A percentile compares a stretch with the other conserved stretches of the same genome.
Conservation (phyloP, 306 rosid genomes). For the Prinsepia uniflora region DNA sequence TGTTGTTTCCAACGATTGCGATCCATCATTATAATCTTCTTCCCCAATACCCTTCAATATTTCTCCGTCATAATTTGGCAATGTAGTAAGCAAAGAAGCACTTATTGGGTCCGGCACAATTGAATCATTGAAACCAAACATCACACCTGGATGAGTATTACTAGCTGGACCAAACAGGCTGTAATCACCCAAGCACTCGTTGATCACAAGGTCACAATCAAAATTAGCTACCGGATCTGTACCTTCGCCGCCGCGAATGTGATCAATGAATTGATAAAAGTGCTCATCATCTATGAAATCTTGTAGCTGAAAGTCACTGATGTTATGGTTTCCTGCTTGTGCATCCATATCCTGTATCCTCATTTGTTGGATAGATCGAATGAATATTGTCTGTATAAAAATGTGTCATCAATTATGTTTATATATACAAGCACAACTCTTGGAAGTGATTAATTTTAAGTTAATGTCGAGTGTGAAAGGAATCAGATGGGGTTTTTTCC, state of each 20-base stretch:
- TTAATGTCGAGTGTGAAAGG: conserved; percentile 26
- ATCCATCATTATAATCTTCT: conserved; percentile 33
- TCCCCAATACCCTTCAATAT: conserved; percentile 20
- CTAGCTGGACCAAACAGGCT: conserved; percentile 25
- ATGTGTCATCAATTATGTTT: not conserved
- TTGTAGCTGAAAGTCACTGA: conserved; percentile 49
- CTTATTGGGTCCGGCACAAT: conserved; percentile 29
- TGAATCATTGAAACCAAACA: conserved; percentile 9
- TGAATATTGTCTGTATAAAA: too few species aligned
- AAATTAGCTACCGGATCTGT: conserved; percentile 38
- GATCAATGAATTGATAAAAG: conserved; percentile 64
- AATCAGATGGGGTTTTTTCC: conserved; percentile 1
- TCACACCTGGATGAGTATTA: not conserved
- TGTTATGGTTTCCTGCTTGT: conserved; percentile 26
- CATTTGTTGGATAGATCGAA: conserved; percentile 2
- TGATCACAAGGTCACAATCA: conserved; percentile 38
- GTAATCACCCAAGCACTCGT: conserved; percentile 40
- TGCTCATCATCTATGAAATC: conserved; percentile 54
- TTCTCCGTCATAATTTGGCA: conserved; percentile 42
- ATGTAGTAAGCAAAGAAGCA: conserved; percentile 35
- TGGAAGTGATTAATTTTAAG: not conserved
- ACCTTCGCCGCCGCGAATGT: conserved; percentile 64
- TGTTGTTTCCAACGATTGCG: conserved; percentile 43
- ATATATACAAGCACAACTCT: not conserved
- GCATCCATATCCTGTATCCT: conserved; percentile 29